A percentile compares a stretch with the other conserved stretches of the same genome.
phyloP scores from a whole-genome alignment of 352 stramenopile species.

The Globisporangium cystogenes region DNA sequence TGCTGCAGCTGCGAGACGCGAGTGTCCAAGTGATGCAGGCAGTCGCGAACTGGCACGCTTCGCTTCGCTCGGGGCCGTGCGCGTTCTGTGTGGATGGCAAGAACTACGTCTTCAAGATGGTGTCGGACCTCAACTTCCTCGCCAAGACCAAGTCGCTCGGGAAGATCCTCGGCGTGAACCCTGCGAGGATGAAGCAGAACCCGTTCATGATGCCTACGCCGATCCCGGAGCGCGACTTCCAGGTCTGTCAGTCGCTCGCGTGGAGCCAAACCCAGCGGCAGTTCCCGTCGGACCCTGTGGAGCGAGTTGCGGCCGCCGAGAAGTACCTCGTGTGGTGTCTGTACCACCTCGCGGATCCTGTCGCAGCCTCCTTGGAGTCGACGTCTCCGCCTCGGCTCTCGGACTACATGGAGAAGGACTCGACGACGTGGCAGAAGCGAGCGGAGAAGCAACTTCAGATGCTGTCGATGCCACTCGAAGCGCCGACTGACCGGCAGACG shows the following conservation, averaged over 20 bases:
- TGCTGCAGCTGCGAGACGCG: slow-evolving; percentile 57
- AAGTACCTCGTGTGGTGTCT: slow-evolving; percentile 69
- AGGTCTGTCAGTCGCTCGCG: slow-evolving; percentile 17
- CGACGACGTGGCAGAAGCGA: slow-evolving; percentile 49
- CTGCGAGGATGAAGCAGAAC: slow-evolving; percentile 62
- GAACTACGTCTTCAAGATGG: slow-evolving; percentile 74
- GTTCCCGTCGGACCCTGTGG: slow-evolving; percentile 20
- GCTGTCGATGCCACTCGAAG: slow-evolving; percentile 65
- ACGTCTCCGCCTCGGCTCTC: neutral
- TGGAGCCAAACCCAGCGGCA: slow-evolving; percentile 22
- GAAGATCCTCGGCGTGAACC: slow-evolving; percentile 47
- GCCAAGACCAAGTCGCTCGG: slow-evolving; percentile 38
- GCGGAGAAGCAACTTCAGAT: slow-evolving; percentile 64
- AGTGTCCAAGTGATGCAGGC: slow-evolving; percentile 49
- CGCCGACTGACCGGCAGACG: slow-evolving; percentile 25
- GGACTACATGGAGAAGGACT: slow-evolving; percentile 4
- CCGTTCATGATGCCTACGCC: slow-evolving; percentile 80
- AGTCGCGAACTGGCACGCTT: slow-evolving; percentile 49
- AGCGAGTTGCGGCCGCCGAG: slow-evolving; percentile 46
- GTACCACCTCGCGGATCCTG: slow-evolving; percentile 26
- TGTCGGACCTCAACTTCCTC: slow-evolving; percentile 76
- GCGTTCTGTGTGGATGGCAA: slow-evolving; percentile 45
- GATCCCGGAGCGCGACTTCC: slow-evolving; percentile 58
- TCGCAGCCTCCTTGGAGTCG: neutral
- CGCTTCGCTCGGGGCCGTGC: slow-evolving; percentile 13